Percentiles rank a stretch among this genome's conserved stretches.
These are phyloP conservation scores for Buddleja alternifolia DNA, from an alignment of 257 asterid genomes.

Conservation along the genomic window DNA sequence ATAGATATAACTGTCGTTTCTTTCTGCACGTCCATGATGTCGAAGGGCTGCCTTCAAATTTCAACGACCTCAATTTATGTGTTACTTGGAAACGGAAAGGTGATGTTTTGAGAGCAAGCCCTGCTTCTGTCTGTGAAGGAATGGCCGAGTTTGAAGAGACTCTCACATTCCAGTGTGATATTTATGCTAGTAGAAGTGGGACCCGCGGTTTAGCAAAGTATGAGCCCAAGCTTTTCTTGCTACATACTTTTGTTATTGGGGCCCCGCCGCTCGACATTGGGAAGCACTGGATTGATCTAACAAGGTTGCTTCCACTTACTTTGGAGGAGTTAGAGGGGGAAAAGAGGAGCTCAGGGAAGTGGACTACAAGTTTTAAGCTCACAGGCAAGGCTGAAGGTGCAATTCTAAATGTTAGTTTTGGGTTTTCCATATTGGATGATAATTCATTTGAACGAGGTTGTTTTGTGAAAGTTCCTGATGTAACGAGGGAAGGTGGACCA, in stretches of 20 bases:
- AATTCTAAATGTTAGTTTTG: slow-evolving; percentile 70
- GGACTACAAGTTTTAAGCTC: slow-evolving; percentile 91
- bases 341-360: slow-evolving; percentile 69
- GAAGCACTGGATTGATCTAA: slow-evolving; percentile 81
- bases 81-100: slow-evolving; percentile 76
- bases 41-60: slow-evolving; percentile 68
- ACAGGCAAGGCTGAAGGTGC: slow-evolving; percentile 86
- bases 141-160: slow-evolving; percentile 78
- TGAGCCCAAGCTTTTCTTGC: slow-evolving; percentile 67
- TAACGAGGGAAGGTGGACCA: slow-evolving; percentile 35
- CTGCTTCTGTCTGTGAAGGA: slow-evolving; percentile 59
- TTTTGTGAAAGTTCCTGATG: slow-evolving; percentile 53
- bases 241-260: slow-evolving; percentile 61
- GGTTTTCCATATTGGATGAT: slow-evolving; percentile 63
- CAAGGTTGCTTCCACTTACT: slow-evolving; percentile 84
- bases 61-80: slow-evolving; percentile 59
- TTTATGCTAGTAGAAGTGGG: slow-evolving; percentile 61
- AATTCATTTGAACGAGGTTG: slow-evolving; percentile 51
- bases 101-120: slow-evolving; percentile 52
- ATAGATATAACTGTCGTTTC: slow-evolving; percentile 69
- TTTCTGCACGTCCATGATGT: slow-evolving; percentile 75
- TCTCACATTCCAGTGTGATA: slow-evolving; percentile 66
- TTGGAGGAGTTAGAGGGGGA: slow-evolving; percentile 71
- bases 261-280: slow-evolving; percentile 70
- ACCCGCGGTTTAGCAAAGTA: slow-evolving; percentile 58